Conservation (phyloP, 257 asterid genomes). For the Plantago elongata region DNA sequence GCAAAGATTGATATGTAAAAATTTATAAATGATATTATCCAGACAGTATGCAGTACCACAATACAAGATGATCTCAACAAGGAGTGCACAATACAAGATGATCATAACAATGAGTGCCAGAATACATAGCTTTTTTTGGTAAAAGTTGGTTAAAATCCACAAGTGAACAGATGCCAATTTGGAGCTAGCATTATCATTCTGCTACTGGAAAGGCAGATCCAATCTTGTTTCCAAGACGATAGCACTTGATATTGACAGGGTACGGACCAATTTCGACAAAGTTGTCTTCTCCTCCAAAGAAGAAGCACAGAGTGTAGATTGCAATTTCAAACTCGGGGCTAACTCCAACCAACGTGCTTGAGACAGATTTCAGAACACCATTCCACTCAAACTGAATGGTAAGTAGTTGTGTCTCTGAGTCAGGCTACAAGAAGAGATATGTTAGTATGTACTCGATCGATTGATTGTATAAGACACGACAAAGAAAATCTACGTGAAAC, state of each 20-base stretch:
- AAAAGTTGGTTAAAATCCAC: too few species aligned
- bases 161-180: too few species aligned
- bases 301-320: constrained; percentile 75
- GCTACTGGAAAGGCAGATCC: constrained; percentile 91
- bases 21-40: too few species aligned
- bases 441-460: too few species aligned
- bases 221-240: constrained; percentile 60
- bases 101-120: too few species aligned
- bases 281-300: constrained; percentile 73
- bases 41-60: not conserved
- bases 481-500: too few species aligned
- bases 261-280: constrained; percentile 79
- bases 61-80: not conserved
- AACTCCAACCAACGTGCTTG: constrained; percentile 84
- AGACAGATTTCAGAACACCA: constrained; percentile 82
- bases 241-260: constrained; percentile 74
- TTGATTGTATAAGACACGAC: too few species aligned
- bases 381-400: constrained; percentile 96
- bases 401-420: constrained; percentile 72
- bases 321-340: constrained; percentile 97
- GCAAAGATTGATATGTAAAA: too few species aligned
- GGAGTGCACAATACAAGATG: not conserved
- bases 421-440: constrained; percentile 57
- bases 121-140: too few species aligned
- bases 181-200: constrained; percentile 27